Conservation (phyloP, 345 rosid genomes). For the Erodium maritimum region DNA sequence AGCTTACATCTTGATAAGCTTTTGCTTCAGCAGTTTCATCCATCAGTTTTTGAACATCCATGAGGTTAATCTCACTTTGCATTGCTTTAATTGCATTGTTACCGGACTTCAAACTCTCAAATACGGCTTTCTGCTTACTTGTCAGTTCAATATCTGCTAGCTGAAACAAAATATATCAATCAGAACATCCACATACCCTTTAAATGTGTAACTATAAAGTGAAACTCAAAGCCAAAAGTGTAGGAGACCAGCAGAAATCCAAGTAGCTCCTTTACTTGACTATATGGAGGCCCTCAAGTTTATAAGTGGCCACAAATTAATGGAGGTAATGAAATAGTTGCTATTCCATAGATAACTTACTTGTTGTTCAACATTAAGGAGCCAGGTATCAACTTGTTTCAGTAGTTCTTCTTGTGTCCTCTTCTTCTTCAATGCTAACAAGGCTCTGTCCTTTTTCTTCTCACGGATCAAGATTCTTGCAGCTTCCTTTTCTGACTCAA, state of each 20-base stretch:
- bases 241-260: too few species aligned
- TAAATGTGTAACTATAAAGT: conserved; percentile 2
- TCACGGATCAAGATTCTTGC: conserved; percentile 73
- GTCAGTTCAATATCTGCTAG: conserved; percentile 87
- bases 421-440: conserved; percentile 92
- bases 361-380: conserved; percentile 94
- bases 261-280: too few species aligned
- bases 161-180: conserved; percentile 27
- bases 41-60: conserved; percentile 91
- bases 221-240: background rate
- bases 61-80: conserved; percentile 76
- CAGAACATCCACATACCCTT: too few species aligned
- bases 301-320: too few species aligned
- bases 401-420: conserved; percentile 76
- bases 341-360: conserved; percentile 16
- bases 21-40: conserved; percentile 90
- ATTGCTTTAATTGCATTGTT: conserved; percentile 71
- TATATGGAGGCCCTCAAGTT: too few species aligned
- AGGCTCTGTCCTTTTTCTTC: conserved; percentile 80
- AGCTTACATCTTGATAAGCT: conserved; percentile 90
- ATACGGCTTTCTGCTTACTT: conserved; percentile 93
- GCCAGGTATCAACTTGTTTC: conserved; percentile 89
- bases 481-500: conserved; percentile 90
- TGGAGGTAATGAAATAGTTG: too few species aligned
- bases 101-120: conserved; percentile 83